phyloP scores from a whole-genome alignment of 495 filamentous ascomycete genomes.

The Penicillium pancosmium region DNA sequence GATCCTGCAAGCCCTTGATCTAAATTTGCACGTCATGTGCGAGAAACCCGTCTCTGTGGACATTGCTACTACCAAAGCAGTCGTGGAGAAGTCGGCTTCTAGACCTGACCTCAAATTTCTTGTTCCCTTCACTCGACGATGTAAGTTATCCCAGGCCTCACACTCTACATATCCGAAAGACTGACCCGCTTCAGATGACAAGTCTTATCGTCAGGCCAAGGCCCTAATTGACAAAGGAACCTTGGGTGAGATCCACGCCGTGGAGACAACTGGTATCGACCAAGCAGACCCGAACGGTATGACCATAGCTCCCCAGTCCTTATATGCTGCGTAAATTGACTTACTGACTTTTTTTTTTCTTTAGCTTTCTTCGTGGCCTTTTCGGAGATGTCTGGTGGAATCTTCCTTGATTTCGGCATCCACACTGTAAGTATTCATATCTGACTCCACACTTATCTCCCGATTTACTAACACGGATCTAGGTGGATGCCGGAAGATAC shows the following conservation, averaged over 20 bases:
- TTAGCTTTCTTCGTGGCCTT: conserved; percentile 22
- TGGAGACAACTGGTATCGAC: conserved; percentile 22
- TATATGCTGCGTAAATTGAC: not conserved
- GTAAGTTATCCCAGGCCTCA: conserved; percentile 8
- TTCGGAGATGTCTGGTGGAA: conserved; percentile 20
- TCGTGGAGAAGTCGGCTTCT: conserved; percentile 62
- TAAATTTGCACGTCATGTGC: conserved; percentile 23
- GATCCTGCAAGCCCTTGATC: conserved; percentile 22
- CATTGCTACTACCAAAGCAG: conserved; percentile 35
- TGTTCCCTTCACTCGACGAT: conserved; percentile 23
- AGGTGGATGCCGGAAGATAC: conserved; percentile 23
- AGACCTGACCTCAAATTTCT: conserved; percentile 62
- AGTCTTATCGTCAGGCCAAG: conserved; percentile 17
- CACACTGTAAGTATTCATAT: conserved; percentile 14
- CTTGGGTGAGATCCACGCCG: conserved; percentile 20
- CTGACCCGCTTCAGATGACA: conserved; percentile 18
- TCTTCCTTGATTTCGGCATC: conserved; percentile 24
- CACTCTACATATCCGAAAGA: not conserved
- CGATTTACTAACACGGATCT: conserved; percentile 5
- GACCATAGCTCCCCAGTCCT: not conserved
- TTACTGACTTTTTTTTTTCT: conserved; percentile 6
- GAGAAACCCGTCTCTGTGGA: conserved; percentile 30
- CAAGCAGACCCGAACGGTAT: conserved; percentile 22
- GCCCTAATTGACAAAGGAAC: conserved; percentile 19
- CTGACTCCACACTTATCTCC: not conserved